phyloP scores from a whole-genome alignment of 106 monocot genomes.

The Triglochin maritima region DNA sequence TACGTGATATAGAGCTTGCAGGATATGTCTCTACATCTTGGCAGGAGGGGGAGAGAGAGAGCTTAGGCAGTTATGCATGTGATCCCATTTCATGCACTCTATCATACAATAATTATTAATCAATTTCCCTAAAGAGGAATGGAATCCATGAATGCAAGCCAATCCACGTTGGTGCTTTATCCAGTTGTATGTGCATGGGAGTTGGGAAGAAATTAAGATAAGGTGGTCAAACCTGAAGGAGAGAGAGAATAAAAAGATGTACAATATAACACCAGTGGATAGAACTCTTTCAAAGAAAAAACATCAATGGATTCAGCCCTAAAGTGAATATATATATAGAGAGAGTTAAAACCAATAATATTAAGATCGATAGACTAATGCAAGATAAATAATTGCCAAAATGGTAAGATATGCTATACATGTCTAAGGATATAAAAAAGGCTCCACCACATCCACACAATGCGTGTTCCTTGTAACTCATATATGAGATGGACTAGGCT shows the following conservation, averaged over 20 bases:
- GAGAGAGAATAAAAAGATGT: background rate
- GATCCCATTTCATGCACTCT: too few species aligned
- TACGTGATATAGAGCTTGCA: too few species aligned
- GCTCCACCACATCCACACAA: too few species aligned
- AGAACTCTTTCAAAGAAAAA: too few species aligned
- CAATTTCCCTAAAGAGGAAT: background rate
- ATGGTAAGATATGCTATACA: too few species aligned
- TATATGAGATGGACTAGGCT: too few species aligned
- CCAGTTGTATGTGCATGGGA: background rate
- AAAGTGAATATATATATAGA: background rate
- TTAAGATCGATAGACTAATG: background rate
- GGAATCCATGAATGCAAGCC: background rate
- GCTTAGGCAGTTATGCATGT: background rate
- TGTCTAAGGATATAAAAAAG: too few species aligned
- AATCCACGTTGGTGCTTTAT: background rate
- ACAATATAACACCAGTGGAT: background rate
- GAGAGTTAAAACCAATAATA: background rate
- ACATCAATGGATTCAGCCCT: too few species aligned
- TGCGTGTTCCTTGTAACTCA: too few species aligned
- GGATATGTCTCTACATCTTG: too few species aligned
- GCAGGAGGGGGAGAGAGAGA: background rate
- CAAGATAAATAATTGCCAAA: too few species aligned
- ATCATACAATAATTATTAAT: too few species aligned
- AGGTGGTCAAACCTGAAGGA: slow-evolving; percentile 7
- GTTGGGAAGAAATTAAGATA: slow-evolving; percentile 8